Base-by-base conservation (phyloP, 139 green algal species). In the Closterium sp. region DNA sequence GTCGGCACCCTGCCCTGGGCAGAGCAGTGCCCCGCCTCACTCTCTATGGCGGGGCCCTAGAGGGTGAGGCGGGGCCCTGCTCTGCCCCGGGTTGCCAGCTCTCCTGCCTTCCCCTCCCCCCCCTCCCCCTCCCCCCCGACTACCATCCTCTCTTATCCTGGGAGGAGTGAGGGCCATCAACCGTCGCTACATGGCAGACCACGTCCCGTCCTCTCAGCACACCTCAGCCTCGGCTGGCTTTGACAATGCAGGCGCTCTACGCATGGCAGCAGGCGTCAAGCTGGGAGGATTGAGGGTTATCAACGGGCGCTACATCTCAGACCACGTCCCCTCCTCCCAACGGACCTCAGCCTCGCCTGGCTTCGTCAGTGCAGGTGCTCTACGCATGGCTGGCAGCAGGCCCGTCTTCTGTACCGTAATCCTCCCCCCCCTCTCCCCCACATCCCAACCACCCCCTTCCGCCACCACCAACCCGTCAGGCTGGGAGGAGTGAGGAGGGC, bases 281-380 rank as follows among this genome's bases (percentile, higher is more conserved):
- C 87, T 93, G 87, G 92, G 92, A 25, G 92, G 91, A 16, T 92
- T 93, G 12, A 3, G 92, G 21, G 92, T 84, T 4, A 94, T 94
- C 84, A 94, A 94, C 30, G 92, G 92, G 2, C 23, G 92, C 1
- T 94, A 94, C 88, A 94, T 94, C 34, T 34, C 92, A 0, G 92
- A 94, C 91, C 85, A 89, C 25, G 92, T 94, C 8, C 91, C 92
- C 12, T 30, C 31, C 9, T 34, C 34, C 0, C 16, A 66, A 55
- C 34, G 92, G 0, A 94, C 92, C 12, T 32, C 32, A 19, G 92
- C 92, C 25, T 95, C 91, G 6, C 92, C 92, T 2, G 92, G 86
- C 0, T 94, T 94, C 38, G 92, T 94, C 1, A 94, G 91, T 84
- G 83, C 91, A 0, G 95, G 92, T 6, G 91, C 92, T 3, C 8